Conservation (phyloP, 1,139 yeast genomes). For the Suhomyces terraborum region DNA sequence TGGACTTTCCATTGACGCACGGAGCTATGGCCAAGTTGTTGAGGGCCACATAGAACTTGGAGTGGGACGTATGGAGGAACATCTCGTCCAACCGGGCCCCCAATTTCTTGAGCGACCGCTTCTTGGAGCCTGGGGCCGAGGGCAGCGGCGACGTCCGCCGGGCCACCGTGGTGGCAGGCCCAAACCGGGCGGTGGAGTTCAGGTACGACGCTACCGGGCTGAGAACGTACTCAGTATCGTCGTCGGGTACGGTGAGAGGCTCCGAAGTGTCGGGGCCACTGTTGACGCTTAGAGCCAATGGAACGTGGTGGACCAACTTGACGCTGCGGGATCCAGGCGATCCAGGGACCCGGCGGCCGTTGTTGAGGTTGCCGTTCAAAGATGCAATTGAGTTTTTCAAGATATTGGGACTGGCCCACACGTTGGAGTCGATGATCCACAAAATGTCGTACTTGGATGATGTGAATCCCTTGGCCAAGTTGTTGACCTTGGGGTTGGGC, state of each 20-base stretch:
- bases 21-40: conserved; percentile 81
- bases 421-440: conserved; percentile 91
- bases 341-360: conserved; percentile 37
- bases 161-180: neutral
- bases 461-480: conserved; percentile 74
- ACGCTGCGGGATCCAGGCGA: conserved; percentile 40
- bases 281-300: conserved; percentile 54
- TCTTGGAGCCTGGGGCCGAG: conserved; percentile 1
- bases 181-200: conserved; percentile 1
- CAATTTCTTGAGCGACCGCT: conserved; percentile 30
- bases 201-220: conserved; percentile 18
- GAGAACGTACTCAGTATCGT: conserved; percentile 26
- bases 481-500: conserved; percentile 89
- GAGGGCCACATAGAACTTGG: conserved; percentile 79
- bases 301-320: conserved; percentile 78
- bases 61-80: conserved; percentile 81
- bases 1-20: conserved; percentile 92
- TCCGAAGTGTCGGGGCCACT: neutral
- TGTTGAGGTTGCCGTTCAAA: conserved; percentile 48
- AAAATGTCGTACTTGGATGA: conserved; percentile 69
- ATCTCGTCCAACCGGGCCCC: conserved; percentile 85
- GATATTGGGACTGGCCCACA: conserved; percentile 72
- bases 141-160: conserved; percentile 3
- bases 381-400: conserved; percentile 66
- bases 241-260: conserved; percentile 1